A percentile compares a stretch with the other conserved stretches of the same genome.
phyloP scores from a whole-genome alignment of 202 grass and related monocot genomes.

The Cymbopogon flexuosus region DNA sequence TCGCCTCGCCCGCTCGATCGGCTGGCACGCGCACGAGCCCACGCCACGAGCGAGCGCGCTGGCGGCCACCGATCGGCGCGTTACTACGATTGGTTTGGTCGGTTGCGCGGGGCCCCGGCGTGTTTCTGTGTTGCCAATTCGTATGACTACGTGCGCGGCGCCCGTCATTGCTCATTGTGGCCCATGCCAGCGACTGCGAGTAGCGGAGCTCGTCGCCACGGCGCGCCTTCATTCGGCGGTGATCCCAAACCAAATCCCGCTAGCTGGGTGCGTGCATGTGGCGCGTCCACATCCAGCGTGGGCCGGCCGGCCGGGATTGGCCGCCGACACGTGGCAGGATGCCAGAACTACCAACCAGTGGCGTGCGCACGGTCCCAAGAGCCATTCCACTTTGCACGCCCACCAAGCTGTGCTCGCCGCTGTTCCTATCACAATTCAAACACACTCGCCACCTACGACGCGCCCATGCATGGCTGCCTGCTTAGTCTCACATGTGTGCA shows the following conservation, averaged over 20 bases:
- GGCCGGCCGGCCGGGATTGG: neutral
- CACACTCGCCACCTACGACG: neutral
- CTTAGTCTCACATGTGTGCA: neutral
- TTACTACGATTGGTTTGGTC: neutral
- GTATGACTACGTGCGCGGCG: neutral
- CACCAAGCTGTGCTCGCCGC: neutral
- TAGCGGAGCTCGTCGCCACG: neutral
- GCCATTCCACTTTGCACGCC: neutral
- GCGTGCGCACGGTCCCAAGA: neutral
- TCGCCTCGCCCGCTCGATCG: neutral
- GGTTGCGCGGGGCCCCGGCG: neutral
- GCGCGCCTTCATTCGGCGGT: neutral
- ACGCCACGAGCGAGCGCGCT: neutral
- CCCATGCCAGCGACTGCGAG: neutral
- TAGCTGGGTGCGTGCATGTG: slow-evolving; percentile 16
- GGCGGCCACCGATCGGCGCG: neutral
- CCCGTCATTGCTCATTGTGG: neutral
- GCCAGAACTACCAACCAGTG: neutral
- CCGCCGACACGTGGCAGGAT: slow-evolving; percentile 12
- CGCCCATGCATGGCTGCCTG: neutral
- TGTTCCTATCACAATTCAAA: neutral
- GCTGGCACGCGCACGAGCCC: neutral
- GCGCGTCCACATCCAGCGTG: neutral
- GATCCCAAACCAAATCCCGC: neutral
- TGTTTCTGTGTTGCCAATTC: neutral